These are phyloP conservation scores for Beauveria bassiana DNA, from an alignment of 2,329 filamentous ascomycete genomes.

Conservation along the genomic window DNA sequence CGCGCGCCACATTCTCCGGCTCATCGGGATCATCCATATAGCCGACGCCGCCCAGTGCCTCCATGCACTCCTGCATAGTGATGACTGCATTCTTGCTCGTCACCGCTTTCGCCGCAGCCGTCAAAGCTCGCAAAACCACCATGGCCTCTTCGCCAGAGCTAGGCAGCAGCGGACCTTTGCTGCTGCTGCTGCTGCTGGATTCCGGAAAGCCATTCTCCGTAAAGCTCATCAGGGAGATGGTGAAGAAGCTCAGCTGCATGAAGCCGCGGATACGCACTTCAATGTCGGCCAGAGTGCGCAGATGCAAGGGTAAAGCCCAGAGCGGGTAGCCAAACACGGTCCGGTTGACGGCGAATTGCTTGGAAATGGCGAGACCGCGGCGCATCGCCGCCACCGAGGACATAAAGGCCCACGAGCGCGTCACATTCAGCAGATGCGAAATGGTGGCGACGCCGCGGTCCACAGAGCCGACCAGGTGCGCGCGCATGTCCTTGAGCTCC, in stretches of 20 bases:
- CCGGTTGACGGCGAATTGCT: constrained; percentile 8
- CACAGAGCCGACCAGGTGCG: constrained; percentile 8
- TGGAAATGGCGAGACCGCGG: constrained; percentile 7
- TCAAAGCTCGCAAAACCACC: constrained; percentile 9
- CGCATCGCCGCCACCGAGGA: constrained; percentile 9
- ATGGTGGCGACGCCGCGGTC: constrained; percentile 14
- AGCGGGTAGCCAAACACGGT: constrained; percentile 11
- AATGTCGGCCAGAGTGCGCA: constrained; percentile 12
- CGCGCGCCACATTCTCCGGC: constrained; percentile 11
- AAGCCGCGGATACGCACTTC: constrained; percentile 11
- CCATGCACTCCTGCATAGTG: constrained; percentile 13
- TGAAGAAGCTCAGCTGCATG: constrained; percentile 11
- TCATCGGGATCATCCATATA: constrained; percentile 15
- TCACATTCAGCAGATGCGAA: constrained; percentile 13
- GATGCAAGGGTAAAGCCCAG: constrained; percentile 13
- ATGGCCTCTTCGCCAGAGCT: not conserved
- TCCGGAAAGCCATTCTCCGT: constrained; percentile 9
- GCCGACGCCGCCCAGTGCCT: constrained; percentile 13
- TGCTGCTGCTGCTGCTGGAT: too few species aligned
- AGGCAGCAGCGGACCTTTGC: constrained; percentile 3
- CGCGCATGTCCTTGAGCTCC: constrained; percentile 11
- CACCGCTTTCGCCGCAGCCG: constrained; percentile 12
- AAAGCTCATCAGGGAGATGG: constrained; percentile 12
- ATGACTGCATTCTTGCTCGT: constrained; percentile 10
- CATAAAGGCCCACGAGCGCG: constrained; percentile 9